Evolutionary conservation across 306 rosid species (phyloP).

Genomic region (Luffa aegyptiaca): DNA sequence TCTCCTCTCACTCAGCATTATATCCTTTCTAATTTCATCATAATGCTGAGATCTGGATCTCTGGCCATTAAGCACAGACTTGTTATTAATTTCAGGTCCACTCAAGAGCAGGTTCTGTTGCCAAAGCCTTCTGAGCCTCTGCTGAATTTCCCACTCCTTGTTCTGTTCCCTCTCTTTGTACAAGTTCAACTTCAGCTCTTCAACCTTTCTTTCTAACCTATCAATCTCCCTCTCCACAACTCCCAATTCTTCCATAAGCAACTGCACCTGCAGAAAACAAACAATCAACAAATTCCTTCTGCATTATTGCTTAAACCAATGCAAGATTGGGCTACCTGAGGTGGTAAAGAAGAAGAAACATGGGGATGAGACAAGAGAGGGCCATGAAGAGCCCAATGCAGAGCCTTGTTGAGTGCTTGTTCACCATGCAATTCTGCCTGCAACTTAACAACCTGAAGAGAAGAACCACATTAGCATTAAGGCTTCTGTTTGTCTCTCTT

Average conservation of each 20-base stretch:
- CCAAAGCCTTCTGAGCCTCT: slow-evolving; percentile 18
- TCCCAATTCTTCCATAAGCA: slow-evolving; percentile 55
- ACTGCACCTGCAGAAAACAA: slow-evolving; percentile 35
- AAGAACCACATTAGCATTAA: not conserved
- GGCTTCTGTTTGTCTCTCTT: not conserved
- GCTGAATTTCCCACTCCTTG: slow-evolving; percentile 35
- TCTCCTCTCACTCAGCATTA: slow-evolving; percentile 25
- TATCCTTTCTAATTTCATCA: slow-evolving; percentile 25
- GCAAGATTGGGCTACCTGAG: slow-evolving; percentile 30
- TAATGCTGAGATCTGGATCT: slow-evolving; percentile 35
- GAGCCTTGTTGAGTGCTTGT: slow-evolving; percentile 41
- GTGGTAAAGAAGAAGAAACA: slow-evolving; percentile 40
- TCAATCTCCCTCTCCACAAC: slow-evolving; percentile 61
- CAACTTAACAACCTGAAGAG: slow-evolving; percentile 47
- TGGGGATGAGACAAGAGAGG: slow-evolving; percentile 42
- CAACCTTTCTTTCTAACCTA: slow-evolving; percentile 55
- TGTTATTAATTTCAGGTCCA: slow-evolving; percentile 17
- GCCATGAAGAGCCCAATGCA: slow-evolving; percentile 54
- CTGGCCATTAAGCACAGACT: slow-evolving; percentile 22
- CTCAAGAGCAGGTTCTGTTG: slow-evolving; percentile 22
- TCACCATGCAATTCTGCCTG: slow-evolving; percentile 53
- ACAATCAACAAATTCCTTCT: not conserved
- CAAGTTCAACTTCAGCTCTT: slow-evolving; percentile 46
- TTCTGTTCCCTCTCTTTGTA: slow-evolving; percentile 41
- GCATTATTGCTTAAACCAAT: not conserved